Evolutionary conservation across 2,329 filamentous ascomycete species (phyloP), one percentile per base, ranked within the genome.

Genomic region (Chaetomiaceae sp.): DNA sequence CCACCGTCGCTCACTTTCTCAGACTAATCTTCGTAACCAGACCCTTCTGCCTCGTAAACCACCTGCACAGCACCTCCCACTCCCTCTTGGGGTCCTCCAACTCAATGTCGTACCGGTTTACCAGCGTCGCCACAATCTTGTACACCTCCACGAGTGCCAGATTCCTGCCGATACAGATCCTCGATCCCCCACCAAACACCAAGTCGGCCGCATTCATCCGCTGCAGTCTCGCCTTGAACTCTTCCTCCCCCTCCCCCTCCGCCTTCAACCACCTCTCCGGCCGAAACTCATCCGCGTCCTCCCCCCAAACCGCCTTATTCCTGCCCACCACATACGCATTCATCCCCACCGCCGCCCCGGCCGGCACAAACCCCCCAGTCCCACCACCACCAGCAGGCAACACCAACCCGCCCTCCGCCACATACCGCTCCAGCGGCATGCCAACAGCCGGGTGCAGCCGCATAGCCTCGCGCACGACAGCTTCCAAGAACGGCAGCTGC

Each of bases 211-310:
- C 66, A 30, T 70, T 70, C 63, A 69, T 70, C 8, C 56, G 51
- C 14, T 60, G 55, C 21, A 68, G 53, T 2, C 73, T 64, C 13
- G n/a, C n/a, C 40, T 41, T 46, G 19, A 48, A 55, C 7, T n/a
- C 46, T 34, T 49, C 51, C 2, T 51, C 50, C 5, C 41, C 27
- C 25, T 57, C 41, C 51, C 51, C 50, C 13, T 60, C 58, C 2
- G 56, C 51, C 17, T 59, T 58, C n/a, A 78, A 58, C 71, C 73
- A 78, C 20, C 75, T 63, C 55, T 74, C 73, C 0, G 75, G 73
- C 3, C 63, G 63, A 59, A 76, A 78, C 4, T 58, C 53, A 13
- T 73, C 67, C 1, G 68, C 66, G 51, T 77, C 73, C 0, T 66
- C 56, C 1, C 73, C 74, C 51, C 70, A 77, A 3, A 72, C 59